Evolutionary conservation across 2,329 filamentous ascomycete genomes (phyloP).

Genomic region (Stenocarpella maydis): DNA sequence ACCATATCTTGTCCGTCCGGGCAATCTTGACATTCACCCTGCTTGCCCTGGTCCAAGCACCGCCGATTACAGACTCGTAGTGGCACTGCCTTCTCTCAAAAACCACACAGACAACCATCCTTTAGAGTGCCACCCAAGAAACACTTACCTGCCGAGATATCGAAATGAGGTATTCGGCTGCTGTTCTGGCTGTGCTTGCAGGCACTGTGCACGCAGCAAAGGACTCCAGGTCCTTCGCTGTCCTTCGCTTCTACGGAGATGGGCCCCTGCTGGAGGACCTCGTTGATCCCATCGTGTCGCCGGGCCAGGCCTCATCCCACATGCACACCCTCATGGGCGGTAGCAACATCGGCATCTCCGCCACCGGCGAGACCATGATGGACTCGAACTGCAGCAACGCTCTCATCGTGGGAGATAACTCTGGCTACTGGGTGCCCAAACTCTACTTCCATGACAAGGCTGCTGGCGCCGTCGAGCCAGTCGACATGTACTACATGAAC

Average conservation of each 20-base stretch:
- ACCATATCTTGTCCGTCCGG: not conserved
- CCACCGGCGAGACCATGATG: constrained; percentile 66
- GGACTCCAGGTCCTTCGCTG: constrained; percentile 65
- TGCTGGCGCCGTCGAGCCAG: constrained; percentile 69
- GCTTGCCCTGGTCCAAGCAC: constrained; percentile 48
- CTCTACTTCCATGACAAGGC: constrained; percentile 73
- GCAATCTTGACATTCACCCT: not conserved
- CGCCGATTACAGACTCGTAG: not conserved
- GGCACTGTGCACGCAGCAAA: constrained; percentile 52
- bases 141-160: not conserved
- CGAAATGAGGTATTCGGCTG: constrained; percentile 19
- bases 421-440: constrained; percentile 80
- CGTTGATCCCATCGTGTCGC: constrained; percentile 73
- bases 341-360: constrained; percentile 69
- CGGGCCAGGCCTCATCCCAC: constrained; percentile 66
- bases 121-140: not conserved
- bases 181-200: constrained; percentile 48
- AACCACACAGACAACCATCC: not conserved
- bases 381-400: constrained; percentile 76
- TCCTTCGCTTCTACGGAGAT: constrained; percentile 75
- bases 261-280: constrained; percentile 67
- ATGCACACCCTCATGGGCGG: constrained; percentile 77
- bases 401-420: constrained; percentile 71
- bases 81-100: not conserved
- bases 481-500: constrained; percentile 76